A percentile compares a stretch with the other conserved stretches of the same genome.
phyloP scores from a whole-genome alignment of 371 early-diverging fungal genomes.

The Dentiscutata heterogama region DNA sequence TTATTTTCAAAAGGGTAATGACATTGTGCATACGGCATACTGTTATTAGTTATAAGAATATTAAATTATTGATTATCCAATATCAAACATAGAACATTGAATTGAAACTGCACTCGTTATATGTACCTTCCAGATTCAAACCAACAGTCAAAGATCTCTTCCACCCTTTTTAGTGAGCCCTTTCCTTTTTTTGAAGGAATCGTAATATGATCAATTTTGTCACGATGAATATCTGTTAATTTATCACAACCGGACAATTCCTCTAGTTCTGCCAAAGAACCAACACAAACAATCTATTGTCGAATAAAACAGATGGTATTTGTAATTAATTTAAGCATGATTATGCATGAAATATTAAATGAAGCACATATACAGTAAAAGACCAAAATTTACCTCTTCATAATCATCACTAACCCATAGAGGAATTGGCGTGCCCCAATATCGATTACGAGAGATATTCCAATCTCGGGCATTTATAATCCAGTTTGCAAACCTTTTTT shows the following conservation, averaged over 20 bases:
- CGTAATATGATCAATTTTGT: constrained; percentile 97
- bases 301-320: not conserved
- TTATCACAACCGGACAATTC: constrained; percentile 87
- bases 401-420: constrained; percentile 98
- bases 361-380: not conserved
- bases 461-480: constrained; percentile 99
- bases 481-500: constrained; percentile 99
- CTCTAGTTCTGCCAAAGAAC: constrained; percentile 96
- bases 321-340: too few relatives aligned
- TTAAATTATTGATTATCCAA: constrained; percentile 16
- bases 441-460: constrained; percentile 99
- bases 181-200: constrained; percentile 96
- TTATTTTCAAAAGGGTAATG: constrained; percentile 99
- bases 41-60: constrained; percentile 2
- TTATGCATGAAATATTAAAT: too few relatives aligned
- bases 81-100: not conserved
- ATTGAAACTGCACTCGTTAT: not conserved
- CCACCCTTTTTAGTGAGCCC: constrained; percentile 92
- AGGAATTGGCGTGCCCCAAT: constrained; percentile 99
- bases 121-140: constrained; percentile 85
- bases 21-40: constrained; percentile 99
- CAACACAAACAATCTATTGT: constrained; percentile 86
- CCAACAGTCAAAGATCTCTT: constrained; percentile 99
- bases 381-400: constrained; percentile 67
- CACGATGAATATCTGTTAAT: constrained; percentile 99